phyloP scores from a whole-genome alignment of 805 yeast genomes.

The Candida patagonica region DNA sequence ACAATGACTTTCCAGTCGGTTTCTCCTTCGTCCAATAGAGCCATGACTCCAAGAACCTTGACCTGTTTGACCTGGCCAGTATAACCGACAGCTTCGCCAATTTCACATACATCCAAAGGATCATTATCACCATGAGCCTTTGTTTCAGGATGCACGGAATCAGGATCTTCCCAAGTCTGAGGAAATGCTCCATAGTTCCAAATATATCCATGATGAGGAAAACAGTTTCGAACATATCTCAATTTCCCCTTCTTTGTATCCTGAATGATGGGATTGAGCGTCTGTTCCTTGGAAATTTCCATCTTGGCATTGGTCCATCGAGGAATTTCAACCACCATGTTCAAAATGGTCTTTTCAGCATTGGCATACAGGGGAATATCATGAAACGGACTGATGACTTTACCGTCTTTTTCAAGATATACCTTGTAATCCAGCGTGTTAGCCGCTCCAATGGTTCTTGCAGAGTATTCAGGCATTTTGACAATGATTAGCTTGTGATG shows the following conservation, averaged over 20 bases:
- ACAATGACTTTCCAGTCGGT: constrained; percentile 96
- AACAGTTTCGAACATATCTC: constrained; percentile 92
- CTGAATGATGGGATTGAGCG: constrained; percentile 89
- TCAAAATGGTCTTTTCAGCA: constrained; percentile 77
- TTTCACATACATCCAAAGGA: constrained; percentile 92
- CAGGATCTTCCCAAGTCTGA: constrained; percentile 98
- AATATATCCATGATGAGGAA: constrained; percentile 98
- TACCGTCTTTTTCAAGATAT: constrained; percentile 85
- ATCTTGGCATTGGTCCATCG: constrained; percentile 98
- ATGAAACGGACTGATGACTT: constrained; percentile 93
- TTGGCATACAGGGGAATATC: constrained; percentile 89
- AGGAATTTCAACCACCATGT: constrained; percentile 95
- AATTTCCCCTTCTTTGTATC: constrained; percentile 96
- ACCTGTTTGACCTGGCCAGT: constrained; percentile 80
- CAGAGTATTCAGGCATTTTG: constrained; percentile 44
- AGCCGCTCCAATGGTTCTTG: constrained; percentile 93
- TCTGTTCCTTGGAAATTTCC: constrained; percentile 78
- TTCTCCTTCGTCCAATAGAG: constrained; percentile 94
- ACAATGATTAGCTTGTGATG: too few species aligned
- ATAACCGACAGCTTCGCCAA: constrained; percentile 53
- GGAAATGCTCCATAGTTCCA: constrained; percentile 99
- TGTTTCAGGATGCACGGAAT: constrained; percentile 38
- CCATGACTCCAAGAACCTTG: constrained; percentile 91
- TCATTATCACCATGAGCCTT: constrained; percentile 82
- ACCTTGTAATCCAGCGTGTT: constrained; percentile 91